Evolutionary conservation across 805 yeast genomes (phyloP).

Genomic region (Wickerhamiella galacta): DNA sequence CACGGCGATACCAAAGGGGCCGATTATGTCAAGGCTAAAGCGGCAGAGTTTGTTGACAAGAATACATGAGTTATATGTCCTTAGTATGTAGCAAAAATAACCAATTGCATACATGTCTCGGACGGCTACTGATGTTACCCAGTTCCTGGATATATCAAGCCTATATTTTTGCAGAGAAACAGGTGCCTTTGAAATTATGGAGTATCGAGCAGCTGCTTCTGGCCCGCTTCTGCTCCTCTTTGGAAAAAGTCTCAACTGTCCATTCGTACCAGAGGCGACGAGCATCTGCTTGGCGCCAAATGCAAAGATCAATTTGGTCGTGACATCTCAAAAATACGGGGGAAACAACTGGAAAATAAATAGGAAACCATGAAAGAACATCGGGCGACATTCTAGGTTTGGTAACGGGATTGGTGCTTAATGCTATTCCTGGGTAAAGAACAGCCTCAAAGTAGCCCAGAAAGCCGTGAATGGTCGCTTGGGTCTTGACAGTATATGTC

Average conservation of each 20-base stretch:
- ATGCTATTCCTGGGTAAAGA: constrained; percentile 40
- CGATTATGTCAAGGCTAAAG: constrained; percentile 81
- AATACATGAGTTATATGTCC: constrained; percentile 1
- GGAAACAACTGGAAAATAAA: constrained; percentile 40
- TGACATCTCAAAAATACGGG: constrained; percentile 39
- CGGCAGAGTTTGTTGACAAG: constrained; percentile 51
- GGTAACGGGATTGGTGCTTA: constrained; percentile 35
- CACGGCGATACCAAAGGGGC: constrained; percentile 49
- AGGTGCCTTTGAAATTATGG: no score
- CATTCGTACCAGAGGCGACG: constrained; percentile 51
- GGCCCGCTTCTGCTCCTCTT: no score
- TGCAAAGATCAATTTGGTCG: constrained; percentile 35
- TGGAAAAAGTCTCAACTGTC: no score
- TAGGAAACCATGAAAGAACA: constrained; percentile 52
- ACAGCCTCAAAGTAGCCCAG: constrained; percentile 59
- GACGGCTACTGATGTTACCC: no score
- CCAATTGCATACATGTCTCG: no score
- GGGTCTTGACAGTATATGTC: constrained; percentile 30
- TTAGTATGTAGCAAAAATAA: no score
- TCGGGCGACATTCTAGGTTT: constrained; percentile 24
- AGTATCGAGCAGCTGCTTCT: no score
- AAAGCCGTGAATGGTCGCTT: constrained; percentile 52
- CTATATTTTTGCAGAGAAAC: no score
- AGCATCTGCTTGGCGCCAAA: constrained; percentile 31
- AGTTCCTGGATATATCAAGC: no score